phyloP scores from a whole-genome alignment of 1,284 basidiomycete genomes.

The Puccinia polysora region DNA sequence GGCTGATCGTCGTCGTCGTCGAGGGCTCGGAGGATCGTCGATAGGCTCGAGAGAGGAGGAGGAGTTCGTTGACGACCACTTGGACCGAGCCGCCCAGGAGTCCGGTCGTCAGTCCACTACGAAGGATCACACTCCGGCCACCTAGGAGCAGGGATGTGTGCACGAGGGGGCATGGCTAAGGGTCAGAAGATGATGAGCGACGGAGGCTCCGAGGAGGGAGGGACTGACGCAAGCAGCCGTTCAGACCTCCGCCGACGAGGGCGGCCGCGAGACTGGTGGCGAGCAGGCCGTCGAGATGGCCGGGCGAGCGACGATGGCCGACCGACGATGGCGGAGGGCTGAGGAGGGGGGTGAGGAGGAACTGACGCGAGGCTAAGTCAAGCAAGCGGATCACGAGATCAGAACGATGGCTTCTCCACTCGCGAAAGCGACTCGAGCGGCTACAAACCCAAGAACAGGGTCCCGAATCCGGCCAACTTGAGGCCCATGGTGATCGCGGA shows the following conservation, averaged over 20 bases:
- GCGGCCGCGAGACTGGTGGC: conserved; percentile 21
- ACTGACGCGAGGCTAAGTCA: too few relatives aligned
- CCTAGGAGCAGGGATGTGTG: too few relatives aligned
- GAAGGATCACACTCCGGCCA: conserved; percentile 3
- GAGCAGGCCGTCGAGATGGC: conserved; percentile 11
- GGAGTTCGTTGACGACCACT: conserved; percentile 19
- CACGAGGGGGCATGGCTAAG: too few relatives aligned
- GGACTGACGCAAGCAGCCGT: conserved; percentile 25
- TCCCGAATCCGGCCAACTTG: conserved; percentile 10
- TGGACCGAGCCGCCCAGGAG: conserved; percentile 22
- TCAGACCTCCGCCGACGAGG: conserved; percentile 12
- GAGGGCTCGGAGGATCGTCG: too few relatives aligned
- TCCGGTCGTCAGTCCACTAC: conserved; percentile 27
- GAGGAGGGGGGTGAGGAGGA: too few relatives aligned
- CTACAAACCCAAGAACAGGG: conserved; percentile 25
- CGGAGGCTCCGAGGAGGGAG: neutral
- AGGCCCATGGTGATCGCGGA: conserved; percentile 22
- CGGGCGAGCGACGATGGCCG: neutral
- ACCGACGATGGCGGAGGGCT: neutral
- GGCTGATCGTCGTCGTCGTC: neutral
- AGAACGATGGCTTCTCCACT: too few relatives aligned
- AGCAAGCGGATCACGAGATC: too few relatives aligned
- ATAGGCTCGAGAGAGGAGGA: neutral
- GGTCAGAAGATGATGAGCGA: neutral
- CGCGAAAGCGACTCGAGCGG: too few relatives aligned